Base-by-base conservation (phyloP, 306 rosid species). In the Casuarina cunninghamiana region DNA sequence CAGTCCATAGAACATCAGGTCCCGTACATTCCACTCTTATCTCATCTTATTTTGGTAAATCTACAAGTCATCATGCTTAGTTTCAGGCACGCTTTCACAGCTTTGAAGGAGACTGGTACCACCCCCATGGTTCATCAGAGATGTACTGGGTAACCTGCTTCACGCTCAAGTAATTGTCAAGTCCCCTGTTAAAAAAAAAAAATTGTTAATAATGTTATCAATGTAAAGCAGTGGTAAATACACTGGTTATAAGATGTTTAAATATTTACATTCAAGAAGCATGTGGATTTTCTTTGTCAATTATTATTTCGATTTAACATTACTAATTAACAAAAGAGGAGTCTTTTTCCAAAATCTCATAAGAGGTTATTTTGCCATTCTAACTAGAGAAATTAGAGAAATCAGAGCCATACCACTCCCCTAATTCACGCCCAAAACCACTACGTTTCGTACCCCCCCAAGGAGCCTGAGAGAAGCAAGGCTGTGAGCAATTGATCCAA, bases 381-480 rank as follows among this genome's bases (percentile, higher is more conserved):
- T 43, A 19, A 72, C 67, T 51, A 53, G 75, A 78, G 53, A 77
- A 75, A 51, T 45, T 51, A 53, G 75, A 78, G 53, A 77, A 75
- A 51, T 45, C 13, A 71, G 67, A 53, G 70, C 38, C 76, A 72
- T 89, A 95, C 99, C 99, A 95, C 84, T 91, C 93, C 82, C 99
- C 99, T 74, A 95, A 83, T 87, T 95, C 99, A 73, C 99, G 99
- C 58, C 99, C 99, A 43, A 91, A 95, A 77, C 99, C 99, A 55
- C 99, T 95, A 11, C 96, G 93, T 75, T 95, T 95, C 67, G 46
- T 80, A 90, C 99, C 99, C 78, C 99, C 99, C 99, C 99, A 95
- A 19, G 99, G 99, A 55, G 97, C 99, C 83, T 95, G 99, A 81
- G 88, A 79, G 85, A 95, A 95, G 87, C 97, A 92, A 74, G 99